A percentile compares a stretch with the other conserved stretches of the same genome.
Evolutionary conservation across 257 asterid genomes (phyloP).

Genomic region (Solanum habrochaites): DNA sequence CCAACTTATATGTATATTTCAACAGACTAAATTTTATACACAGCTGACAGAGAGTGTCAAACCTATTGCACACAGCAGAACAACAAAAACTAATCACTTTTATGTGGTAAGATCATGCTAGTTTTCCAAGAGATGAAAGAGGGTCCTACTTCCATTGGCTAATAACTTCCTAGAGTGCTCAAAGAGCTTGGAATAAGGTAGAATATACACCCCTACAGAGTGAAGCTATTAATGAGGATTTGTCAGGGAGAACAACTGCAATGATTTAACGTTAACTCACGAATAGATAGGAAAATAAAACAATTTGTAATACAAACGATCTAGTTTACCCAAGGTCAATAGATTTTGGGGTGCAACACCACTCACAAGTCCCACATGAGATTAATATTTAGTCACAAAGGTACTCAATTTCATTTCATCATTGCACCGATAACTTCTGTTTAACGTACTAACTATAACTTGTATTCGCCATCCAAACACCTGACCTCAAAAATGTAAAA

Average conservation of each 20-base stretch:
- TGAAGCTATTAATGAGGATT: neutral
- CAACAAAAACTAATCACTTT: neutral
- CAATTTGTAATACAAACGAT: neutral
- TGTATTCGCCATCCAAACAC: neutral
- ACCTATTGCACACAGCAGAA: neutral
- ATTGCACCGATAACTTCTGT: neutral
- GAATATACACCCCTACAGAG: neutral
- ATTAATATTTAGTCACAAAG: neutral
- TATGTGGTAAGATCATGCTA: neutral
- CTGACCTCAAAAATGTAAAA: neutral
- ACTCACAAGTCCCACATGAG: neutral
- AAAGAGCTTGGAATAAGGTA: neutral
- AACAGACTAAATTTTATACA: neutral
- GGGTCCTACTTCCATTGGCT: neutral
- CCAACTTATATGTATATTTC: neutral
- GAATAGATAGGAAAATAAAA: neutral
- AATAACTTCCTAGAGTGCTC: neutral
- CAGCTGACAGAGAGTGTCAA: neutral
- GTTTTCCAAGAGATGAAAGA: neutral
- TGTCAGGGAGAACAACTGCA: neutral
- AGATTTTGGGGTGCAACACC: neutral
- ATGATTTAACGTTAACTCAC: neutral
- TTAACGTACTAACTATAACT: neutral
- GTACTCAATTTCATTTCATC: neutral
- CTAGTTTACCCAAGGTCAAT: neutral